Conservation (phyloP, 176 grass and related monocot species). For the Eragrostis curvula region DNA sequence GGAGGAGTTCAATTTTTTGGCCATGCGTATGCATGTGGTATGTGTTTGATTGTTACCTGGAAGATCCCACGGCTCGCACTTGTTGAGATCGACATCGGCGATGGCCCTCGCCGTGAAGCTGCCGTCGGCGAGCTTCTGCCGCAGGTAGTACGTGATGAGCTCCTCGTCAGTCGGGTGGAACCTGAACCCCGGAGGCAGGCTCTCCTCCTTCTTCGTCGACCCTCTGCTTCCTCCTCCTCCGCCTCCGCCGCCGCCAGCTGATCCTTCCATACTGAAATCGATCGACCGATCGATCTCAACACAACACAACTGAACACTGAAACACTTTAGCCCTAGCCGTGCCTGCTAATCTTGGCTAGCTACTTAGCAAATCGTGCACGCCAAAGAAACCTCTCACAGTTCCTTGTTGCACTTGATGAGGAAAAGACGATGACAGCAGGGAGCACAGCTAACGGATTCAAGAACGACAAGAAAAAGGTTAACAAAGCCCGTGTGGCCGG, state of each 20-base stretch:
- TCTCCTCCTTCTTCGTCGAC: slow-evolving; percentile 63
- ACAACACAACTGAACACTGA: neutral
- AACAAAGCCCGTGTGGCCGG: neutral
- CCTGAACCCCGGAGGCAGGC: slow-evolving; percentile 90
- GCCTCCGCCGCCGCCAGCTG: neutral
- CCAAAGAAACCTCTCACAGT: neutral
- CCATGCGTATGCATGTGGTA: neutral
- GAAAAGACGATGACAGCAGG: no score
- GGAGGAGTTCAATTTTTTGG: neutral
- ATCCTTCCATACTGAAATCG: slow-evolving; percentile 35
- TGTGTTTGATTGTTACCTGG: slow-evolving; percentile 59
- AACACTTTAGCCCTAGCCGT: slow-evolving; percentile 35
- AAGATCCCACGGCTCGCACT: slow-evolving; percentile 98
- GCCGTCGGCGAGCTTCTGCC: slow-evolving; percentile 68
- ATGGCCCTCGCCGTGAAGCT: slow-evolving; percentile 86
- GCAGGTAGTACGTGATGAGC: slow-evolving; percentile 95
- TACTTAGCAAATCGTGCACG: neutral
- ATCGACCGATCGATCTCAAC: slow-evolving; percentile 28
- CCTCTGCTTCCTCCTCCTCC: slow-evolving; percentile 38
- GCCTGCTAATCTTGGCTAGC: neutral
- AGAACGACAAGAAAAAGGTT: neutral
- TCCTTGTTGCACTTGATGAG: slow-evolving; percentile 22
- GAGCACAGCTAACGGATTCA: slow-evolving; percentile 12
- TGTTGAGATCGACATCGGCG: slow-evolving; percentile 94
- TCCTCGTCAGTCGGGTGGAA: slow-evolving; percentile 98